phyloP scores from a whole-genome alignment of 2,329 filamentous ascomycete genomes.

The Curvularia eragrostidis region DNA sequence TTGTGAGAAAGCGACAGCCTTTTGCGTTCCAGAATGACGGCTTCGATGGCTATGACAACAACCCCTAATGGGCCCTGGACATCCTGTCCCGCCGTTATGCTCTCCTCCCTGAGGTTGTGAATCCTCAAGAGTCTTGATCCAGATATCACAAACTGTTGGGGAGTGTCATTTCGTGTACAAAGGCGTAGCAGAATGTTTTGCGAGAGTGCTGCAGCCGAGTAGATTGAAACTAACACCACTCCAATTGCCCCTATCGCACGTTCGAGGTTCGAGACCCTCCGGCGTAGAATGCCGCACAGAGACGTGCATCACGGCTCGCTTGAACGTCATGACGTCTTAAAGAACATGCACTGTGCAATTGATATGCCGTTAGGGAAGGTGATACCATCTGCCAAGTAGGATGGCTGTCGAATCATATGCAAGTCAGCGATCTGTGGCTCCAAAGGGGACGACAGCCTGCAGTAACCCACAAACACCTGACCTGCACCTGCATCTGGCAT shows the following conservation, averaged over 20 bases:
- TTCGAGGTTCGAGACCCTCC: not conserved
- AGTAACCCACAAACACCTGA: constrained; percentile 6
- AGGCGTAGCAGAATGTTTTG: not conserved
- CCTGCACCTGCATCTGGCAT: constrained; percentile 13
- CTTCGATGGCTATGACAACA: constrained; percentile 1
- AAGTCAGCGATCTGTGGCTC: constrained; percentile 2
- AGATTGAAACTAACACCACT: constrained; percentile 3
- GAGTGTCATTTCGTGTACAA: not conserved
- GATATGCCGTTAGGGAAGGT: constrained; percentile 23
- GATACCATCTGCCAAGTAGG: constrained; percentile 14
- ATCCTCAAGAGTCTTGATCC: not conserved
- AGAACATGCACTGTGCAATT: constrained; percentile 1
- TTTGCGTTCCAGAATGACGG: not conserved
- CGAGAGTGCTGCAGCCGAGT: not conserved
- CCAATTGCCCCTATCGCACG: constrained; percentile 1
- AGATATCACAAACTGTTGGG: not conserved
- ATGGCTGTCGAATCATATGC: constrained; percentile 7
- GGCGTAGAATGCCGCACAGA: constrained; percentile 2
- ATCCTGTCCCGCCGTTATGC: constrained; percentile 4
- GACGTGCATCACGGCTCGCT: not conserved
- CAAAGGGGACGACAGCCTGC: constrained; percentile 13
- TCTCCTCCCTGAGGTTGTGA: not conserved
- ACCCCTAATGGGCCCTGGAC: constrained; percentile 1
- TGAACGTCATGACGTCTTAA: constrained; percentile 4
- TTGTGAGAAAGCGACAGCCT: not conserved